Percentiles rank a stretch among this genome's conserved stretches.
Conservation (phyloP, 352 stramenopile genomes). For the Thalassiosira hispida region DNA sequence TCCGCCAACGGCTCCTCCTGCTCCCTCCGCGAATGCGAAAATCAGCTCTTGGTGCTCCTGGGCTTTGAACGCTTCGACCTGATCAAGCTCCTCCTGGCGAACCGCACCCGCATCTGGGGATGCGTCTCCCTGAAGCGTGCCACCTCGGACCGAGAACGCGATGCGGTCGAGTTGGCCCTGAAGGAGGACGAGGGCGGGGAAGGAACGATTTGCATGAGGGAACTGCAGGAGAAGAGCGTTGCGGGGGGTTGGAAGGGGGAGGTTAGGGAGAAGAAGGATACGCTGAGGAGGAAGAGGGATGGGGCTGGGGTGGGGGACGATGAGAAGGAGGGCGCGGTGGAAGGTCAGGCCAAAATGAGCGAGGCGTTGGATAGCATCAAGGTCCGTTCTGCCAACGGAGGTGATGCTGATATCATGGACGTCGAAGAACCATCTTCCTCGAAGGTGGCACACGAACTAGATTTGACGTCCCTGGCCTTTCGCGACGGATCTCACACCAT, state of each 20-base stretch:
- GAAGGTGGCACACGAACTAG: slow-evolving; percentile 86
- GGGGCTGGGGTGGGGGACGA: slow-evolving; percentile 33
- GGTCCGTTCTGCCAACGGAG: slow-evolving; percentile 44
- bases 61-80: slow-evolving; percentile 99
- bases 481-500: slow-evolving; percentile 95
- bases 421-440: slow-evolving; percentile 16
- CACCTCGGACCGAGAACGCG: slow-evolving; percentile 90
- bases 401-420: slow-evolving; percentile 45
- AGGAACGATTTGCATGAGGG: slow-evolving; percentile 90
- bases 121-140: slow-evolving; percentile 97
- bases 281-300: slow-evolving; percentile 53
- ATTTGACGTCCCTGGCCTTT: slow-evolving; percentile 95
- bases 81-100: slow-evolving; percentile 96
- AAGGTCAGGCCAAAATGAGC: slow-evolving; percentile 49
- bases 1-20: not conserved
- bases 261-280: slow-evolving; percentile 63
- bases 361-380: slow-evolving; percentile 72
- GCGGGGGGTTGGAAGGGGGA: slow-evolving; percentile 95
- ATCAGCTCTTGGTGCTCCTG: slow-evolving; percentile 95
- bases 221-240: slow-evolving; percentile 89
- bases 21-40: slow-evolving; percentile 92
- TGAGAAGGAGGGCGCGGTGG: slow-evolving; percentile 32
- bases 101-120: slow-evolving; percentile 95
- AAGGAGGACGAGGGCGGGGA: slow-evolving; percentile 87
- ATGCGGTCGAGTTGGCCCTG: slow-evolving; percentile 91